phyloP scores from a whole-genome alignment of 345 rosid genomes.

The Moricandia arvensis region DNA sequence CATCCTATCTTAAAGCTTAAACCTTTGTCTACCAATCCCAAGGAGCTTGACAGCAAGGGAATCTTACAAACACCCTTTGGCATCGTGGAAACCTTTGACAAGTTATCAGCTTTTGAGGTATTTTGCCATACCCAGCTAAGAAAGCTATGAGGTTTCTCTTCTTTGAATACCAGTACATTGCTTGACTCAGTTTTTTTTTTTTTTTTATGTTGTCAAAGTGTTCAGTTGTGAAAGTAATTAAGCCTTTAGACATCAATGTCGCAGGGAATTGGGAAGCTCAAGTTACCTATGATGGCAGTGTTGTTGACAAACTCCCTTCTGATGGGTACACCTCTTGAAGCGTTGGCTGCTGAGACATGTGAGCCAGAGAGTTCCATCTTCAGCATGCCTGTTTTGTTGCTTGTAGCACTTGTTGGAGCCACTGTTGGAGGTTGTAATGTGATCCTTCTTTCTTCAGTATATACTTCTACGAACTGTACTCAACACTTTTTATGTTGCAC shows the following conservation, averaged over 20 bases:
- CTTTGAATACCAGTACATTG: neutral
- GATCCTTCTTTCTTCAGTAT: neutral
- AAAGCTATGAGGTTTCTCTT: neutral
- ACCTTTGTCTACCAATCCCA: neutral
- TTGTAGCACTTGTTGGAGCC: constrained; percentile 87
- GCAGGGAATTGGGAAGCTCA: constrained; percentile 46
- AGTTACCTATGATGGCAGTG: constrained; percentile 42
- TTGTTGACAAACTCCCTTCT: constrained; percentile 51
- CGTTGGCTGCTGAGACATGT: constrained; percentile 83
- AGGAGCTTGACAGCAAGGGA: constrained; percentile 10
- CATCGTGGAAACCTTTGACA: constrained; percentile 17
- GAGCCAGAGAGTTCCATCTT: constrained; percentile 62
- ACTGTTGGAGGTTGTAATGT: constrained; percentile 75
- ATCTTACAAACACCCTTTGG: constrained; percentile 13
- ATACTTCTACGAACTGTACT: neutral
- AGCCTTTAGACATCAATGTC: constrained; percentile 29
- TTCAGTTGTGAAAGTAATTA: constrained; percentile 15
- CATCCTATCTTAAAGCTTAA: constrained; percentile 15
- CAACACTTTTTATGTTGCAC: constrained; percentile 18
- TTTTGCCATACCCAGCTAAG: constrained; percentile 33
- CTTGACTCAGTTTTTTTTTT: neutral
- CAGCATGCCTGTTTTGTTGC: constrained; percentile 78
- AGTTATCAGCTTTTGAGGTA: constrained; percentile 68
- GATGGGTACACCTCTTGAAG: constrained; percentile 59
- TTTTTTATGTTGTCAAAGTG: constrained; percentile 17